Percentiles rank a stretch among this genome's conserved stretches.
Evolutionary conservation across 495 filamentous ascomycete genomes (phyloP).

Genomic region (Penicillium turbatum): DNA sequence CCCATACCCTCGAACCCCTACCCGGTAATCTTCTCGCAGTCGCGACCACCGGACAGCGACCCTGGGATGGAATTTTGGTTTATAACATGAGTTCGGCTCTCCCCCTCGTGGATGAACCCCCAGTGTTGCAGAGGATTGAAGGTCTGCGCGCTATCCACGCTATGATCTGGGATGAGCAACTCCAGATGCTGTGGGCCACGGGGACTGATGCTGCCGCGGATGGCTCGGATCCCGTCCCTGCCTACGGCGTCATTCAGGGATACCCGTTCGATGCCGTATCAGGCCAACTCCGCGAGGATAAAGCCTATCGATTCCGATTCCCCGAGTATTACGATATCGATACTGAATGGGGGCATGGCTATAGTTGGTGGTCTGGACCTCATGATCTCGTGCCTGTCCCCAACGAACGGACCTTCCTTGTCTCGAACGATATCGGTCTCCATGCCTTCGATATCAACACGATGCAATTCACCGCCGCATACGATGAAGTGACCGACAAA

Average conservation of each 20-base stretch:
- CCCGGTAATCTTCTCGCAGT: constrained; percentile 25
- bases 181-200: constrained; percentile 25
- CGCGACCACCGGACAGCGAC: constrained; percentile 24
- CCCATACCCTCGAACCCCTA: constrained; percentile 25
- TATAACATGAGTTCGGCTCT: constrained; percentile 23
- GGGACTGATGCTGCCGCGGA: constrained; percentile 30
- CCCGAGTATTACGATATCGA: constrained; percentile 15
- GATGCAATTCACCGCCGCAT: constrained; percentile 10
- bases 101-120: constrained; percentile 23
- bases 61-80: constrained; percentile 28
- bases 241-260: constrained; percentile 21
- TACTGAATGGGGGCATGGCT: constrained; percentile 26
- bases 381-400: constrained; percentile 32
- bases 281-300: constrained; percentile 15
- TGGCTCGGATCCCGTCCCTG: constrained; percentile 24
- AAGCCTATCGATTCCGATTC: constrained; percentile 13
- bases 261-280: constrained; percentile 25
- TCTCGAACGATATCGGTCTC: constrained; percentile 24
- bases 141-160: constrained; percentile 28
- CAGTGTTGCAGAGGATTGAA: constrained; percentile 27
- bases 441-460: constrained; percentile 24
- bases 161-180: constrained; percentile 31
- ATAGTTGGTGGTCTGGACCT: constrained; percentile 27
- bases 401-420: constrained; percentile 24
- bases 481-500: constrained; percentile 16